phyloP scores from a whole-genome alignment of 2,329 filamentous ascomycete genomes.

The Exserohilum rostratum region DNA sequence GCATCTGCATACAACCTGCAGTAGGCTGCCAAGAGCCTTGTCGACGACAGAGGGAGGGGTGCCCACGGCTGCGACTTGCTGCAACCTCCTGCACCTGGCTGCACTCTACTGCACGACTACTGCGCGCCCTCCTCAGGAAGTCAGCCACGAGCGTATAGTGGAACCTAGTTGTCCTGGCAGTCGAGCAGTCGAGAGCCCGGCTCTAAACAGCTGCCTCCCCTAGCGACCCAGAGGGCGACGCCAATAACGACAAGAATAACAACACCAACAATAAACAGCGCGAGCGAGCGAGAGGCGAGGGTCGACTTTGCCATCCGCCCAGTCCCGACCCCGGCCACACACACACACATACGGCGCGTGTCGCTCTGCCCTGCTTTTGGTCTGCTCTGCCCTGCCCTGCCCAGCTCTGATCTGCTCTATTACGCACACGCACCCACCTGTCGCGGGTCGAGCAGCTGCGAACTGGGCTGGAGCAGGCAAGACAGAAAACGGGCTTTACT shows the following conservation, averaged over 20 bases:
- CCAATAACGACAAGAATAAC: slow-evolving; percentile 31
- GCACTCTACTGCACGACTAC: slow-evolving; percentile 15
- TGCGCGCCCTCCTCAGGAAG: slow-evolving; percentile 28
- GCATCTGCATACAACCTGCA: slow-evolving; percentile 37
- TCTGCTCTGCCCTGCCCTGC: no score
- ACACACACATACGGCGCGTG: no score
- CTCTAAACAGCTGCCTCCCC: not conserved
- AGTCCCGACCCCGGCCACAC: no score
- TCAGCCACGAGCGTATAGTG: slow-evolving; percentile 11
- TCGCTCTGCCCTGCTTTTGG: no score
- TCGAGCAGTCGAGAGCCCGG: slow-evolving; percentile 15
- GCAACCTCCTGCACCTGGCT: slow-evolving; percentile 2
- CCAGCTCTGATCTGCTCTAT: no score
- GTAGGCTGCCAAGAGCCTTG: slow-evolving; percentile 36
- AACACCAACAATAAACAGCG: slow-evolving; percentile 8
- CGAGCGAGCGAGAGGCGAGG: no score
- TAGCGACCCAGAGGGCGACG: not conserved
- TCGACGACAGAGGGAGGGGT: slow-evolving; percentile 28
- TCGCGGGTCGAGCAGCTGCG: no score
- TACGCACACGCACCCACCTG: no score
- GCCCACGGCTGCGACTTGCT: slow-evolving; percentile 30
- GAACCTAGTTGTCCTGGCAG: slow-evolving; percentile 13
- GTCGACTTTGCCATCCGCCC: no score
- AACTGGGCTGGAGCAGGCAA: no score
- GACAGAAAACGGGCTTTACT: not conserved